Evolutionary conservation across 2,329 filamentous ascomycete species (phyloP), one percentile per base, ranked within the genome.

Genomic region (Periglandula ipomoeae): DNA sequence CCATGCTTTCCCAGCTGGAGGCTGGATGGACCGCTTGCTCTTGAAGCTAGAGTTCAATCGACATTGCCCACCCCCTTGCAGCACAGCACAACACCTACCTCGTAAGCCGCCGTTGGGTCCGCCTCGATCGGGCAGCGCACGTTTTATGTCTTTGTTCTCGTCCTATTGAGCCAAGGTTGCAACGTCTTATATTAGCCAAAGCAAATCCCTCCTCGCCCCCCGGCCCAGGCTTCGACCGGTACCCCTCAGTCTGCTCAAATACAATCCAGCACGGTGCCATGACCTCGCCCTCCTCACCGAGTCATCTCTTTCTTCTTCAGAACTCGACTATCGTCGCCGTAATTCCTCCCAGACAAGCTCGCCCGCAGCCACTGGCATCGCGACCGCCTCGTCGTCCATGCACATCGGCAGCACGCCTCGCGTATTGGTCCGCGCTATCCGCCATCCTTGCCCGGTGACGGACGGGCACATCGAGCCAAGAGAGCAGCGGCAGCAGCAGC

Each of bases 171-270:
- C 8, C 38, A 43, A 26, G 27, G 39, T 48, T 17, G 26, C 60
- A 58, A 55, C 54, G 53, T 52, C 52, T 55, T 57, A 57, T 58
- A 57, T 58, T 56, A 39, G 40, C 47, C 32, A 32, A 48, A 44
- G 15, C 23, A 35, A 17, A 35, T 37, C 32, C 26, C 23, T 39
- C 40, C 30, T 40, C 24, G 22, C 23, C 46, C 40, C 46, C 35
- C 22, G 39, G 40, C 27, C 46, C 20, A 22, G 38, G 20, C 27
- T 27, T 34, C n/a, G 35, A 41, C 27, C 35, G 37, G 60, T 66
- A 67, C 65, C 65, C 65, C 65, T 68, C 65, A 66, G 63, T 67
- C 63, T 63, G 65, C 61, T 63, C 54, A 64, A 61, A 67, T 65
- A 67, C 64, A 66, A 62, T 65, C 63, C 64, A 68, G 64, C 62